Conservation (phyloP, 2,329 filamentous ascomycete genomes). For the Plenodomus tracheiphilus region DNA sequence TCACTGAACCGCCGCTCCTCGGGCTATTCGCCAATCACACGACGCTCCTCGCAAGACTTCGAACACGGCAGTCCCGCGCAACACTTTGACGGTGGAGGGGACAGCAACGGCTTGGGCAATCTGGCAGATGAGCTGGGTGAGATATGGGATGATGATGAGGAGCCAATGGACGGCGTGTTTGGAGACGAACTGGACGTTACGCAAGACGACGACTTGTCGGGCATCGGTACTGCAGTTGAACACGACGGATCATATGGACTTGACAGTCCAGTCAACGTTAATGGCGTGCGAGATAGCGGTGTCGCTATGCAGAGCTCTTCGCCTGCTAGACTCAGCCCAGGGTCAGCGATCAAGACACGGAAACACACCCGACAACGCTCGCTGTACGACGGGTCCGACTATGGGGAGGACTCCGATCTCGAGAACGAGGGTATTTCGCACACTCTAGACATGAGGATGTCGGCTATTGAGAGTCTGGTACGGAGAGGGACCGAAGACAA, state of each 20-base stretch:
- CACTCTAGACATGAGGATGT: conserved; percentile 69
- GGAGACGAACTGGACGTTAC: conserved; percentile 37
- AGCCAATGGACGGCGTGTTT: conserved; percentile 52
- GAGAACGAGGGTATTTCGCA: conserved; percentile 69
- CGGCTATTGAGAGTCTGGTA: conserved; percentile 71
- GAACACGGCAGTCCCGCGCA: conserved; percentile 46
- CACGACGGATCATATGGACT: conserved; percentile 38
- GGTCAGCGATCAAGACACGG: conserved; percentile 33
- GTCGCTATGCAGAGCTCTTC: conserved; percentile 50
- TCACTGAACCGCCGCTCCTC: conserved; percentile 49
- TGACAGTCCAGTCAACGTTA: conserved; percentile 20
- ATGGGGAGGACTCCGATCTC: conserved; percentile 72
- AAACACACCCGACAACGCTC: conserved; percentile 50
- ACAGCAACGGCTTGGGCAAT: conserved; percentile 68
- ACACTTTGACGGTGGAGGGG: conserved; percentile 43
- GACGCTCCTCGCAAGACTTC: conserved; percentile 46
- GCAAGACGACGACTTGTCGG: conserved; percentile 22
- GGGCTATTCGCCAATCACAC: conserved; percentile 51
- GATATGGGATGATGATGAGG: conserved; percentile 68
- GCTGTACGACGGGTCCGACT: conserved; percentile 74
- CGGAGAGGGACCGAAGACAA: conserved; percentile 65
- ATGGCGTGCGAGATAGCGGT: conserved; percentile 51
- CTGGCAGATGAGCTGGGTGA: conserved; percentile 80
- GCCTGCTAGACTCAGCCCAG: conserved; percentile 44
- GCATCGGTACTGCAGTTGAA: conserved; percentile 39